Evolutionary conservation across 495 filamentous ascomycete genomes (phyloP), one percentile per base, ranked within the genome.

Genomic region (Gamarada debralockiae): DNA sequence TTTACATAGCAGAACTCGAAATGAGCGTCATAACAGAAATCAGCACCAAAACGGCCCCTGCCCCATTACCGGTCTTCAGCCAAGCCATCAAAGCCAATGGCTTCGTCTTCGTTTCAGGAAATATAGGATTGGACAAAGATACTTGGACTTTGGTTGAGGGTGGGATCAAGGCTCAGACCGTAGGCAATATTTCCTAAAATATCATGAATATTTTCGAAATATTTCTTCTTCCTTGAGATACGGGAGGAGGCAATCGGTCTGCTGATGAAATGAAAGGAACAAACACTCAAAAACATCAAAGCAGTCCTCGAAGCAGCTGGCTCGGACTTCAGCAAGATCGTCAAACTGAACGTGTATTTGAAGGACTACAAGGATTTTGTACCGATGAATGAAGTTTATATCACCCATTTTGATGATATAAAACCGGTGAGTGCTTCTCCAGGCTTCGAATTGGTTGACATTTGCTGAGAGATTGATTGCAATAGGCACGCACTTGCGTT

Each of bases 41-140:
- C 39, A 63, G 73, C 21, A 77, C 74, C 33, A 65, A 71, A 3
- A 71, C 77, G 52, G 72, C 74, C 46, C 73, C 73, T 40, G 72
- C 70, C 58, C 72, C 74, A 20, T 56, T 73, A 17, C 67, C 72
- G 0, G 65, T 67, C 23, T 64, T 89, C 78, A 82, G 84, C 69
- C 87, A 90, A 73, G 85, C 85, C 52, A 80, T 89, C 67, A 74
- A 74, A 38, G 85, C 85, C 50, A 81, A 83, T 60, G 78, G 79
- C 46, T 72, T 81, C 50, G 77, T 91, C 65, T 92, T 83, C 73
- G 77, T 86, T 62, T 91, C 87, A 20, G 88, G 88, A 61, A 88
- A 86, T 15, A 39, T 39, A 3, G 37, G 37, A 52, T 71, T 72
- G 52, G 71, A 76, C 50, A 80, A 82, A 49, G 81, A 85, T 62